Evolutionary conservation across 2,329 filamentous ascomycete genomes (phyloP).

Genomic region (Cercospora zeina): DNA sequence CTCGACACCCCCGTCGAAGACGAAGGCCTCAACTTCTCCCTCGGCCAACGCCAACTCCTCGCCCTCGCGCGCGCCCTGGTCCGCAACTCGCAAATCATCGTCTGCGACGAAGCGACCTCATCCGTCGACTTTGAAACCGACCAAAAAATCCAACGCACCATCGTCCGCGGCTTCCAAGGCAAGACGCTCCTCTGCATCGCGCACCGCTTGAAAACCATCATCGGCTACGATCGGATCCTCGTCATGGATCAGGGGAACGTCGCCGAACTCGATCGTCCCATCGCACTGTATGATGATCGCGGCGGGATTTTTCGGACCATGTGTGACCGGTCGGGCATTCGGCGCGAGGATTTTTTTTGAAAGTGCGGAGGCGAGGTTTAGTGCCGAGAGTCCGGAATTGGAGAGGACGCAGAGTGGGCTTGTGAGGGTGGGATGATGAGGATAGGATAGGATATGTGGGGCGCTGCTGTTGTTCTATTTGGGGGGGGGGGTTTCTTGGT

Average conservation of each 20-base stretch:
- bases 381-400: constrained; percentile 30
- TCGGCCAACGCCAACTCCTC: constrained; percentile 94
- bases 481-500: no score
- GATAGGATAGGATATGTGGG: no score
- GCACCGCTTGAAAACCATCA: constrained; percentile 86
- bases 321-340: constrained; percentile 84
- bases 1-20: constrained; percentile 87
- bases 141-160: constrained; percentile 88
- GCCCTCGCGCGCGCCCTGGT: constrained; percentile 89
- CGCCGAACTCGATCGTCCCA: constrained; percentile 78
- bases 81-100: constrained; percentile 82
- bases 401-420: constrained; percentile 36
- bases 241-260: constrained; percentile 92
- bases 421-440: not conserved
- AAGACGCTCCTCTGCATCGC: constrained; percentile 91
- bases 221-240: constrained; percentile 89
- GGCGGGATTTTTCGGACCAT: constrained; percentile 82
- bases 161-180: constrained; percentile 78
- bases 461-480: no score
- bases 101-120: constrained; percentile 94
- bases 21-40: constrained; percentile 92
- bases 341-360: constrained; percentile 51
- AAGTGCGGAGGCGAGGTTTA: constrained; percentile 35
- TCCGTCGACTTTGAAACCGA: constrained; percentile 96
- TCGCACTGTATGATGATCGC: constrained; percentile 69